These are phyloP conservation scores for Phaeoacremonium minimum DNA, from an alignment of 2,329 filamentous ascomycete species.

Conservation along the genomic window DNA sequence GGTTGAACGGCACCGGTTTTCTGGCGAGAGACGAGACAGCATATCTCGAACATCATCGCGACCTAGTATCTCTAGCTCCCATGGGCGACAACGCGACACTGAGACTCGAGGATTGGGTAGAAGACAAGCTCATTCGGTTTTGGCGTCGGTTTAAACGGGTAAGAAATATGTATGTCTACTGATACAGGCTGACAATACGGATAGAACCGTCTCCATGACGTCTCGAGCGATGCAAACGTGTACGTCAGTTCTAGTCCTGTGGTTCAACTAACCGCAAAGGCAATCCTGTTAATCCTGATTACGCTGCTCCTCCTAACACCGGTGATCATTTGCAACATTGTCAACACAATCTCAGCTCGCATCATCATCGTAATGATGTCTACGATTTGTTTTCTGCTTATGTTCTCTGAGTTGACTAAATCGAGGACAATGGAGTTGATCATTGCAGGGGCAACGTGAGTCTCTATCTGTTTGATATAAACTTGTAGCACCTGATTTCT, in stretches of 20 bases:
- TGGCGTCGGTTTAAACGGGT: no score
- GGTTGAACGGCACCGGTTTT: no score
- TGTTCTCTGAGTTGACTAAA: not conserved
- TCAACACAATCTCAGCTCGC: no score
- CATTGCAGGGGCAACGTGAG: not conserved
- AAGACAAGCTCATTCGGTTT: not conserved
- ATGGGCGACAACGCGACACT: no score
- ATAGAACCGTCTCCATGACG: no score
- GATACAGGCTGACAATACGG: no score
- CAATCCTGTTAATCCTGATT: not conserved
- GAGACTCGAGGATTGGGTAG: no score
- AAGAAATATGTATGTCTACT: no score
- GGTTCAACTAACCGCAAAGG: not conserved
- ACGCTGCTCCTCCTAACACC: not conserved
- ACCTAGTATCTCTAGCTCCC: not conserved
- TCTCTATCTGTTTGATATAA: no score
- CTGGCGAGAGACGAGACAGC: not conserved
- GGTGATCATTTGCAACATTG: not conserved
- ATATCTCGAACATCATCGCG: not conserved
- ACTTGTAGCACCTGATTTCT: no score
- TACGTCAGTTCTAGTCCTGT: not conserved
- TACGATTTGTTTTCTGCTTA: not conserved
- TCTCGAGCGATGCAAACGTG: not conserved
- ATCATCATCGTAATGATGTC: not conserved
- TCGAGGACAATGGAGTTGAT: not conserved